Percentiles rank a stretch among this genome's conserved stretches.
These are phyloP conservation scores for Aspergillus sp. DNA, from an alignment of 2,329 filamentous ascomycete genomes.

Conservation along the genomic window DNA sequence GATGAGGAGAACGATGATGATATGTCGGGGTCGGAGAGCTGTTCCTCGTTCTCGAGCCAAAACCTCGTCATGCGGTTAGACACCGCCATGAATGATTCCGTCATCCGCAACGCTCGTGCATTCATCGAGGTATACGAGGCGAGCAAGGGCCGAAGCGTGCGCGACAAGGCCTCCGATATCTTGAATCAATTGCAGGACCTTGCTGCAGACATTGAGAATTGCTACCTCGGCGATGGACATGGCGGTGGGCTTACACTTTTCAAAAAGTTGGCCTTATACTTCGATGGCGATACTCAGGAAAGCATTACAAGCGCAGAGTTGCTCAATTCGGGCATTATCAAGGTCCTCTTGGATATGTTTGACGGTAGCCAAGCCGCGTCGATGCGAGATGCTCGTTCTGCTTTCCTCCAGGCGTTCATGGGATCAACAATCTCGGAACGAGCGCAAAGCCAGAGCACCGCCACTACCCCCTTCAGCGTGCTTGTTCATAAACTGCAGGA, in stretches of 20 bases:
- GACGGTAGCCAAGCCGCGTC: conserved; percentile 50
- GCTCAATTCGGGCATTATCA: conserved; percentile 80
- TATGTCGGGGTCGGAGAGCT: conserved; percentile 60
- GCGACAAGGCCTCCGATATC: conserved; percentile 68
- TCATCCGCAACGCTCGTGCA: conserved; percentile 65
- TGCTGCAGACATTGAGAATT: conserved; percentile 60
- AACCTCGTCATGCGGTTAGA: conserved; percentile 29
- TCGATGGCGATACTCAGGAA: conserved; percentile 78
- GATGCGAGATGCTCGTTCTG: conserved; percentile 56
- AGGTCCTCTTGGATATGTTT: conserved; percentile 72
- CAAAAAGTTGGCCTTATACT: conserved; percentile 66
- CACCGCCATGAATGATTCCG: conserved; percentile 58
- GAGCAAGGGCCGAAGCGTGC: conserved; percentile 63
- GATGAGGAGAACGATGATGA: conserved; percentile 38
- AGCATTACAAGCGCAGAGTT: conserved; percentile 94
- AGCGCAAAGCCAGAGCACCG: conserved; percentile 54
- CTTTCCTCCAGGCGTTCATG: conserved; percentile 92
- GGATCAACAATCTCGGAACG: conserved; percentile 53
- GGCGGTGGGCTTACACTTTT: conserved; percentile 58
- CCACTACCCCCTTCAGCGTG: conserved; percentile 77
- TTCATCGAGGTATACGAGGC: conserved; percentile 79
- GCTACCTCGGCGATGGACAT: conserved; percentile 47
- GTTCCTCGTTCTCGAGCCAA: conserved; percentile 44
- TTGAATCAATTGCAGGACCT: conserved; percentile 62
- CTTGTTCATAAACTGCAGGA: conserved; percentile 93